phyloP scores from a whole-genome alignment of 345 rosid genomes.

The Durio zibethinus region DNA sequence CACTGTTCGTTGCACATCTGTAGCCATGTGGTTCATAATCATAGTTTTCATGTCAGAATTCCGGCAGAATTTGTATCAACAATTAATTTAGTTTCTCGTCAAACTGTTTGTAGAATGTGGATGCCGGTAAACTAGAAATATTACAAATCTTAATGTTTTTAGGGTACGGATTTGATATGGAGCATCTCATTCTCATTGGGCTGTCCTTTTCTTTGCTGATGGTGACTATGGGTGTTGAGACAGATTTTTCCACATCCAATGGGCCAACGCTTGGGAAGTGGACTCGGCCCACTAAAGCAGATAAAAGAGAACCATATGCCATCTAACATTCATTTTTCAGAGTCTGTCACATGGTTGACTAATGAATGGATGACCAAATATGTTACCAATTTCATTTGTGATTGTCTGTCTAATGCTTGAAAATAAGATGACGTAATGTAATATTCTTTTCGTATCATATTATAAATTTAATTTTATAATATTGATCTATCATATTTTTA shows the following conservation, averaged over 20 bases:
- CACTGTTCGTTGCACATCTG: conserved; percentile 36
- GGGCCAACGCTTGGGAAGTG: not conserved
- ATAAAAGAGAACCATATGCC: not conserved
- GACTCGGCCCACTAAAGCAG: not conserved
- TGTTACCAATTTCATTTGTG: not conserved
- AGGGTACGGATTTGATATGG: too few species aligned
- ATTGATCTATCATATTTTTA: too few species aligned
- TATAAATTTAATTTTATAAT: too few species aligned
- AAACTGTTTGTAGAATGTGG: not conserved
- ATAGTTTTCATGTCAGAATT: not conserved
- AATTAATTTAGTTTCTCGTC: not conserved
- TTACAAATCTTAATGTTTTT: too few species aligned
- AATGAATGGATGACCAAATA: not conserved
- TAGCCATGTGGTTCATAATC: not conserved
- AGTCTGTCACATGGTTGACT: too few species aligned
- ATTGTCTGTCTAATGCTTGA: not conserved
- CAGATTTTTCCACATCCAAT: not conserved
- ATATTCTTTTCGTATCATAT: too few species aligned
- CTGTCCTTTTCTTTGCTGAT: not conserved
- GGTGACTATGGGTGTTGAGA: not conserved
- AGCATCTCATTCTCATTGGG: not conserved
- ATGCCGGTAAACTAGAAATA: not conserved
- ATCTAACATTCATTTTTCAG: not conserved
- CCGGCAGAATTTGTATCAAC: not conserved
- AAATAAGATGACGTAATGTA: not conserved